Percentiles rank a stretch among this genome's conserved stretches.
Conservation (phyloP, 176 grass and related monocot genomes). For the Stipa capillata region DNA sequence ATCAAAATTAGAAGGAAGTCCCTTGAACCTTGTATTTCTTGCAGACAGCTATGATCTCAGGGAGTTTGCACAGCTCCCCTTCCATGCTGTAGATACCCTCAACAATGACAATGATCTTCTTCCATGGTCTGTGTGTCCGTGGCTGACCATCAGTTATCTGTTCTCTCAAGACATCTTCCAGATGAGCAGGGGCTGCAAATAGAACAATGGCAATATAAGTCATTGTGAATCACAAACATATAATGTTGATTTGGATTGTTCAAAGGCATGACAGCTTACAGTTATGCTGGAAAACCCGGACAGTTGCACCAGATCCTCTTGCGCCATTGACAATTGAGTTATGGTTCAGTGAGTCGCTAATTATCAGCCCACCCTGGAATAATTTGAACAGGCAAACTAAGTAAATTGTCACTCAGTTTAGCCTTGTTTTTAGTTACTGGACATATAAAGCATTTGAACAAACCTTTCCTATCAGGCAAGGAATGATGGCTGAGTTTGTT, state of each 20-base stretch:
- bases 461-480: conserved; percentile 67
- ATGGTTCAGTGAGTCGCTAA: conserved; percentile 78
- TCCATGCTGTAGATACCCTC: no score
- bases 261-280: conserved; percentile 29
- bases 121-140: conserved; percentile 73
- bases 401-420: neutral
- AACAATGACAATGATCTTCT: conserved; percentile 93
- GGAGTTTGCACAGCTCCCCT: no score
- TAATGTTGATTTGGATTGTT: neutral
- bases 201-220: neutral
- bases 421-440: no score
- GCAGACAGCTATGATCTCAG: no score
- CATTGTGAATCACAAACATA: neutral
- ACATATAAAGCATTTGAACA: conserved; percentile 8
- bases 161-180: conserved; percentile 82
- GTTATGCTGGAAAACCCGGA: conserved; percentile 83
- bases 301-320: conserved; percentile 63
- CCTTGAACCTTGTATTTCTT: no score
- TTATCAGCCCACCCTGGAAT: conserved; percentile 63
- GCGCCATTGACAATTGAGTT: no score
- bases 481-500: no score
- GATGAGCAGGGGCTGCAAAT: conserved; percentile 74
- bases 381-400: neutral
- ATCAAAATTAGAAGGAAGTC: conserved; percentile 3
- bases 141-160: no score